Evolutionary conservation across 192 early-diverging fungal species (phyloP), one percentile per base, ranked within the genome.

Genomic region (Umbelopsis vinacea): DNA sequence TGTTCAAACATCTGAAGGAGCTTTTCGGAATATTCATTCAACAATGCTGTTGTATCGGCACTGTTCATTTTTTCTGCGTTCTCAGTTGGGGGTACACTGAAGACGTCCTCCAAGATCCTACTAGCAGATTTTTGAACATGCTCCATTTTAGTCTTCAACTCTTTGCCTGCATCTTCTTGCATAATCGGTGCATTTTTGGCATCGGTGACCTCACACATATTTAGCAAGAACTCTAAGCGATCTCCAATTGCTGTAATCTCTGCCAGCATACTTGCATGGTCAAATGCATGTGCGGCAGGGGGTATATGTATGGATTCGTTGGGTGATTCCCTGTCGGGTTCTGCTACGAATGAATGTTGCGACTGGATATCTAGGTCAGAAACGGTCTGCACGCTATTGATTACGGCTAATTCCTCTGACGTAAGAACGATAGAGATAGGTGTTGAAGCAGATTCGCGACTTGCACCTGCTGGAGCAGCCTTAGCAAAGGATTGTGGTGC

Each of bases 1-100:
- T 6, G 63, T 47, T 75, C 66, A 19, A 75, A 67, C 73, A 75
- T 75, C 17, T 60, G 23, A 15, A 75, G 10, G 3, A 75, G 45
- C 14, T 40, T 37, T 2, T 52, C 26, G 46, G 73, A 75, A 45
- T 75, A 75, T 63, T 60, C 46, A 23, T 63, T 68, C 0, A 75
- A 45, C 55, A 75, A 40, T 11, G 63, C 26, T 11, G 67, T 21
- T 2, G 72, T 68, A 1, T n/a, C 67, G 23, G 72, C 19, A n/a
- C 54, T 52, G 2, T 43, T 6, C 9, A 37, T 52, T 12, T 2
- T 8, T 23, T 46, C 21, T 15, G 8, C 12, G 10, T 21, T 48
- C 8, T 23, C 48, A n/a, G 14, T 52, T 10, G 38, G 46, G 23
- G 15, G 19, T 24, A 21, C 6, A 38, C 43, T 21, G 15, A 11